Percentiles rank a stretch among this genome's conserved stretches.
These are phyloP conservation scores for Chlorella vulgaris DNA, from an alignment of 139 green algal genomes.

Conservation along the genomic window DNA sequence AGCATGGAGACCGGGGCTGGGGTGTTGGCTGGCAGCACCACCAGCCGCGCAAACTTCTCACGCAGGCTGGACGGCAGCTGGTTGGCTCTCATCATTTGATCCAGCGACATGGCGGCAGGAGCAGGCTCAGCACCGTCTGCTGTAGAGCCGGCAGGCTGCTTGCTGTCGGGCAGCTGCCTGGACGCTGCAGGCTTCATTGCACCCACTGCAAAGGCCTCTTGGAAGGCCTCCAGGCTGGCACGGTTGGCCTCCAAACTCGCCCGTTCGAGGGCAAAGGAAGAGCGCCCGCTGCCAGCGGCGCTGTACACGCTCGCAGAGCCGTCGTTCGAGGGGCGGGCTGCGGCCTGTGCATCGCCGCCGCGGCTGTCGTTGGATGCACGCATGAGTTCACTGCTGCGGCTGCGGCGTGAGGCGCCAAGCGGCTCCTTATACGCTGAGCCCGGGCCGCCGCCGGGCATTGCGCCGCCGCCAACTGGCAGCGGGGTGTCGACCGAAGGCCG, in stretches of 20 bases:
- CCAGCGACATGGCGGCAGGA: neutral
- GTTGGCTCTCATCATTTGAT: neutral
- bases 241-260: slow-evolving; percentile 53
- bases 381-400: slow-evolving; percentile 5
- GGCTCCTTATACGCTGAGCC: slow-evolving; percentile 3
- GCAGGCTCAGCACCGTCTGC: neutral
- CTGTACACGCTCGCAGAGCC: slow-evolving; percentile 2
- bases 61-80: slow-evolving; percentile 3
- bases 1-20: slow-evolving; percentile 64
- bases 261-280: slow-evolving; percentile 50
- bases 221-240: slow-evolving; percentile 50
- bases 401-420: neutral
- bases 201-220: slow-evolving; percentile 14
- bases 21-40: slow-evolving; percentile 61
- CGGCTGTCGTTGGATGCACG: neutral
- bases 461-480: too few species aligned
- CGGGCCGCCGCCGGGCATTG: neutral
- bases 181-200: neutral
- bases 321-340: neutral
- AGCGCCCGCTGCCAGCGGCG: slow-evolving; percentile 12
- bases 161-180: neutral
- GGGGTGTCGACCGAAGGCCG: slow-evolving; percentile 30
- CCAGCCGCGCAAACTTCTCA: slow-evolving; percentile 25
- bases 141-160: too few species aligned
- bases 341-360: neutral